Percentiles rank a stretch among this genome's conserved stretches.
Conservation (phyloP, 306 rosid genomes). For the Medicago ruthenica region DNA sequence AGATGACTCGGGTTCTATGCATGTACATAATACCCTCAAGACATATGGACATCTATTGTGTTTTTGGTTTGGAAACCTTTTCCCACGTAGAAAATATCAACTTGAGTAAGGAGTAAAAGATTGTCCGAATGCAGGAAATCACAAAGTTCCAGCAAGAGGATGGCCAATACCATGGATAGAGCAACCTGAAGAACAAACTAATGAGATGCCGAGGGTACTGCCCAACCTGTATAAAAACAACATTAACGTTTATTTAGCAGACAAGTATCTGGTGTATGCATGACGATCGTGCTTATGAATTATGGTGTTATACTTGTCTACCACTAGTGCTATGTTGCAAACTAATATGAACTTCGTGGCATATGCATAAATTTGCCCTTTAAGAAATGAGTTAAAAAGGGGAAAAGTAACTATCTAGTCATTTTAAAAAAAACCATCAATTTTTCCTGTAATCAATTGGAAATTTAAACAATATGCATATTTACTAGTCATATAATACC, state of each 20-base stretch:
- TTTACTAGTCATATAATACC: not conserved
- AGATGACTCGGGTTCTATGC: not conserved
- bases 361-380: not conserved
- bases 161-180: conserved; percentile 99
- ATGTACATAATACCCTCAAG: not conserved
- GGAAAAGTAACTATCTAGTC: not conserved
- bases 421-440: not conserved
- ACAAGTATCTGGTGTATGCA: not conserved
- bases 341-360: not conserved
- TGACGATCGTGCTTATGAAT: conserved; percentile 1
- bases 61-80: conserved; percentile 56
- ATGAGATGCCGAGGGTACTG: conserved; percentile 91
- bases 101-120: conserved; percentile 62
- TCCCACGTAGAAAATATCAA: conserved; percentile 67
- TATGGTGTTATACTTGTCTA: not conserved
- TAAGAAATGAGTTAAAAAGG: not conserved
- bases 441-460: not conserved
- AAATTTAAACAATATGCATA: not conserved
- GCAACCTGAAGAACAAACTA: conserved; percentile 89
- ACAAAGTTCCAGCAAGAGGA: conserved; percentile 90
- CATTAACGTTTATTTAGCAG: not conserved
- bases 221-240: conserved; percentile 69
- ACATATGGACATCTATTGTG: conserved; percentile 33
- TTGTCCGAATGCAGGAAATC: conserved; percentile 58
- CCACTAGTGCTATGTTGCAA: not conserved